Base-by-base conservation (phyloP, 192 early-diverging fungal genomes). In the Mortierella hygrophila region DNA sequence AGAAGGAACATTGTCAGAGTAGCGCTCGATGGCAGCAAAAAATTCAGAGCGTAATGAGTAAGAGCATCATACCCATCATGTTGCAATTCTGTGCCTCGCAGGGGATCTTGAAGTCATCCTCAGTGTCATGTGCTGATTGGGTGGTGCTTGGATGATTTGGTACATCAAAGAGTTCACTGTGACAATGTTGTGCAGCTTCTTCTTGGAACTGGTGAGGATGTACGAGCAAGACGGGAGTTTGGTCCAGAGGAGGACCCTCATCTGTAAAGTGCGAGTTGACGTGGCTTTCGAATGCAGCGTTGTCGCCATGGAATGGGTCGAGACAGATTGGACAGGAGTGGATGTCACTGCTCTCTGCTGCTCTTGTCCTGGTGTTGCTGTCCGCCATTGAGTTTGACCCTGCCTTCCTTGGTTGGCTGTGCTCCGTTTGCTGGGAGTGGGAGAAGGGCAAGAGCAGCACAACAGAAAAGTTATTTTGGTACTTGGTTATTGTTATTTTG, bases 71-170 rank as follows among this genome's bases (percentile, higher is more conserved):
- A 86, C 84, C 75, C 49, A 47, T 81, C 63, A 57, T 68, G 23
- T n/a, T 16, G 29, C 84, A 86, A 47, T 72, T 72, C 6, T 68
- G 70, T 6, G 79, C 84, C 49, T 86, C 84, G 76, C 84, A 86
- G 35, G 77, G 73, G 18, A 86, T 47, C n/a, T 21, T 16, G 63
- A 80, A 85, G 38, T 55, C 23, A 69, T 65, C 60, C 60, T 65
- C 60, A 65, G 60, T 65, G 2, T 65, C 29, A 2, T 15, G 9
- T 15, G 29, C 11, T 13, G 60, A 21, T 26, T 8, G 23, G 23
- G 8, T 8, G 10, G 57, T 4, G 29, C 32, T 32, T 65, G 60
- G 0, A 15, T 9, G 10, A 32, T 65, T 2, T 0, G 29, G 60
- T 15, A 15, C 10, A 65, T 65, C 26, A 65, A 32, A 32, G 23